Evolutionary conservation across 495 filamentous ascomycete species (phyloP), one percentile per base, ranked within the genome.

Genomic region (Glonium stellatum): DNA sequence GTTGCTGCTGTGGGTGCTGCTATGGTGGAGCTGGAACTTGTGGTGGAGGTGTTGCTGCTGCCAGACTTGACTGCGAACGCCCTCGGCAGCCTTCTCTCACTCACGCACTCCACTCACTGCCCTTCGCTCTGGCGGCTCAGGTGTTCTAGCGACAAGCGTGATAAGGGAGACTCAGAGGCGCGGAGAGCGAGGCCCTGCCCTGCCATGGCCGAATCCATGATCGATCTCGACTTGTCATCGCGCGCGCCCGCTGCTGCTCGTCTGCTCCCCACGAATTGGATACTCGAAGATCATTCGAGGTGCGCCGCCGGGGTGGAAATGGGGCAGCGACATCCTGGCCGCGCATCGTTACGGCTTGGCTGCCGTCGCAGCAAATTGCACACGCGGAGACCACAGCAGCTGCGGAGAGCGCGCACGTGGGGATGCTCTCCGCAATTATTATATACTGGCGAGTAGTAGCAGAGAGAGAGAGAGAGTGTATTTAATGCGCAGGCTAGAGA

Each of bases 241-340:
- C 27, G 48, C 21, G 35, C 44, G 22, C 12, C 54, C 50, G 47
- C 60, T 25, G 18, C 2, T 42, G 25, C 34, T 25, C 25, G 34
- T 22, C 41, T 37, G 34, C 35, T 27, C 27, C 52, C 62, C 41
- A 47, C 62, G 52, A 64, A 57, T 60, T 39, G 61, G 61, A 64
- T 19, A 36, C 47, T 46, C 49, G 54, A 51, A 37, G 61, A 55
- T 55, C 48, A 42, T 9, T 19, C 47, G 47, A 57, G 52, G 27
- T 41, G 61, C 21, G 48, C 48, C 48, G 48, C 25, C 19, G 12
- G 48, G 51, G 53, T 64, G 57, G 57, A 53, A 36, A 60, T 57
- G 57, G 50, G 55, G 48, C 19, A 27, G 53, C 9, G 18, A 41
- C 35, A 61, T 65, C 58, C 62, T 49, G 54, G 62, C 18, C n/a